phyloP scores from a whole-genome alignment of 306 rosid species.

The Prosopis cineraria region DNA sequence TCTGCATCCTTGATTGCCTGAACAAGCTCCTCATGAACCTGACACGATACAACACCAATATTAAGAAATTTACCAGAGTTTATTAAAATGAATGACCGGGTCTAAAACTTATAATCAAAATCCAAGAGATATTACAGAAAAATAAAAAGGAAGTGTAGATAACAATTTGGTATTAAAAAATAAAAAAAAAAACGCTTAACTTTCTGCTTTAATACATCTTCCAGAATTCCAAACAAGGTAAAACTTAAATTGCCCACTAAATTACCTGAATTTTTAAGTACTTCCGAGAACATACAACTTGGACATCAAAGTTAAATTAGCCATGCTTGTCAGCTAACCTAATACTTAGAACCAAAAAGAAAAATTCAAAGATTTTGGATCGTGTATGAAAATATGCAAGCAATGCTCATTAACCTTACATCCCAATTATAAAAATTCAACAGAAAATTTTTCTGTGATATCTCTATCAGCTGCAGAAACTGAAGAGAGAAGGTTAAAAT shows the following conservation, averaged over 20 bases:
- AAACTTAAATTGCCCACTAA: not conserved
- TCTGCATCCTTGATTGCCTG: conserved; percentile 88
- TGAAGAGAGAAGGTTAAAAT: not conserved
- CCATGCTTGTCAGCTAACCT: not conserved
- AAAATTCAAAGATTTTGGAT: not conserved
- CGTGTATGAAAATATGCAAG: not conserved
- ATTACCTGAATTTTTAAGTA: not conserved
- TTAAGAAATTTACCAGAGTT: conserved; percentile 2
- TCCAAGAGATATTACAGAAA: too few species aligned
- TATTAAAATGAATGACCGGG: not conserved
- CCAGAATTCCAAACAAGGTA: not conserved
- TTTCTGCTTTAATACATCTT: not conserved
- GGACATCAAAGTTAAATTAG: not conserved
- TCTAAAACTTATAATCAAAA: not conserved
- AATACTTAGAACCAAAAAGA: not conserved
- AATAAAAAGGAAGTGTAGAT: not conserved
- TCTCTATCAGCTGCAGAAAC: not conserved
- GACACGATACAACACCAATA: conserved; percentile 22
- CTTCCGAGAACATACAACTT: not conserved
- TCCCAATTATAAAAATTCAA: not conserved
- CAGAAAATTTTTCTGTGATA: not conserved
- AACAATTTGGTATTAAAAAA: not conserved
- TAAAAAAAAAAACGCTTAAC: not conserved
- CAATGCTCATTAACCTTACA: not conserved
- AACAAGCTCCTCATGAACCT: conserved; percentile 85